phyloP scores from a whole-genome alignment of 305 asterid species.

The Fraxinus albicans region DNA sequence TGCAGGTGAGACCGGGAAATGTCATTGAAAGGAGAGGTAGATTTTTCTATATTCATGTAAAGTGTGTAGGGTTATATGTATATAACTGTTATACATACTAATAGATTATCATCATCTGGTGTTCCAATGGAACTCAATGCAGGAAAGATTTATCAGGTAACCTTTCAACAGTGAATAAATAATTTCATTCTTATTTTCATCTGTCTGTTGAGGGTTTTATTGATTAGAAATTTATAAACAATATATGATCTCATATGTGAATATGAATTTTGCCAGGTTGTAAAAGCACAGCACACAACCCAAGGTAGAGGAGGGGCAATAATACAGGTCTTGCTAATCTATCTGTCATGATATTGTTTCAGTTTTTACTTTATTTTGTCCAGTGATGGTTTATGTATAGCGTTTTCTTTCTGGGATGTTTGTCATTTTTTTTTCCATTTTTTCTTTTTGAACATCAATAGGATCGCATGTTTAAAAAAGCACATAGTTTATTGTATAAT shows the following conservation, averaged over 20 bases:
- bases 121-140: constrained; percentile 34
- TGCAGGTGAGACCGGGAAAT: constrained; percentile 84
- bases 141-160: constrained; percentile 90
- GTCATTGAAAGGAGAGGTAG: constrained; percentile 85
- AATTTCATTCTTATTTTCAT: background rate
- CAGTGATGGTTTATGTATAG: background rate
- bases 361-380: constrained; percentile 2
- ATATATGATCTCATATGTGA: background rate
- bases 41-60: constrained; percentile 19
- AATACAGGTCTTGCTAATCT: constrained; percentile 61
- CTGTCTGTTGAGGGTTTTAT: background rate
- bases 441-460: background rate
- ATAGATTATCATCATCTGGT: constrained; percentile 30
- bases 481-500: background rate
- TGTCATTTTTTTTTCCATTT: constrained; percentile 1
- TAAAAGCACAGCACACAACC: constrained; percentile 79
- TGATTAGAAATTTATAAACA: constrained; percentile 6
- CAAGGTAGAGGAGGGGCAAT: constrained; percentile 98
- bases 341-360: constrained; percentile 3
- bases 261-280: constrained; percentile 47
- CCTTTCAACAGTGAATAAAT: constrained; percentile 9
- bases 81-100: constrained; percentile 18
- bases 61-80: constrained; percentile 13
- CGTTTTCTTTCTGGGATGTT: background rate
- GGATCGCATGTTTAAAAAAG: background rate